phyloP scores from a whole-genome alignment of 2,329 filamentous ascomycete genomes.

The Ceratocystis colombiana region DNA sequence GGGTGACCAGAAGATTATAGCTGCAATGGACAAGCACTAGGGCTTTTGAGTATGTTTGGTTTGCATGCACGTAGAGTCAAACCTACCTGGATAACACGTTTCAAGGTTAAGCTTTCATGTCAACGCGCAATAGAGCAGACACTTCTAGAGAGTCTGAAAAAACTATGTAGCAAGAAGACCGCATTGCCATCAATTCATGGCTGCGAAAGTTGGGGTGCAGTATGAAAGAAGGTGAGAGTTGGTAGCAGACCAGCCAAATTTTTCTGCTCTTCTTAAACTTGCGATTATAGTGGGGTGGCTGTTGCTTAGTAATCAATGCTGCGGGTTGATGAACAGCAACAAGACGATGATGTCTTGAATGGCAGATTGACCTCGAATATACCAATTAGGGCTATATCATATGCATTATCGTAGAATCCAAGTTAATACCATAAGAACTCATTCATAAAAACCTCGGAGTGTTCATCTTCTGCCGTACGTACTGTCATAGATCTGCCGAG shows the following conservation, averaged over 20 bases:
- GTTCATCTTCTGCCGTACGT: background rate
- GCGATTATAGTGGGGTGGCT: background rate
- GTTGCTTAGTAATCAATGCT: slow-evolving; percentile 3
- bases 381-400: background rate
- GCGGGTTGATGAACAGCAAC: background rate
- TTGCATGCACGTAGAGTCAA: background rate
- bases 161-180: background rate
- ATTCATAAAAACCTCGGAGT: too few species aligned
- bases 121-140: background rate
- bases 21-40: slow-evolving; percentile 2
- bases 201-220: background rate
- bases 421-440: background rate
- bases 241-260: background rate
- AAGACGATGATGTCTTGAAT: background rate
- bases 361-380: background rate
- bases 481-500: slow-evolving; percentile 7
- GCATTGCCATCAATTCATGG: background rate
- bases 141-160: background rate
- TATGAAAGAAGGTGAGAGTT: background rate
- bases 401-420: background rate
- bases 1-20: slow-evolving; percentile 24
- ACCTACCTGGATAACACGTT: background rate
- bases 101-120: background rate
- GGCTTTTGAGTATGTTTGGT: background rate
- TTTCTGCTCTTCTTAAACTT: slow-evolving; percentile 6